Conservation (phyloP, 2,329 filamentous ascomycete genomes). For the Cladophialophora chaetospira region DNA sequence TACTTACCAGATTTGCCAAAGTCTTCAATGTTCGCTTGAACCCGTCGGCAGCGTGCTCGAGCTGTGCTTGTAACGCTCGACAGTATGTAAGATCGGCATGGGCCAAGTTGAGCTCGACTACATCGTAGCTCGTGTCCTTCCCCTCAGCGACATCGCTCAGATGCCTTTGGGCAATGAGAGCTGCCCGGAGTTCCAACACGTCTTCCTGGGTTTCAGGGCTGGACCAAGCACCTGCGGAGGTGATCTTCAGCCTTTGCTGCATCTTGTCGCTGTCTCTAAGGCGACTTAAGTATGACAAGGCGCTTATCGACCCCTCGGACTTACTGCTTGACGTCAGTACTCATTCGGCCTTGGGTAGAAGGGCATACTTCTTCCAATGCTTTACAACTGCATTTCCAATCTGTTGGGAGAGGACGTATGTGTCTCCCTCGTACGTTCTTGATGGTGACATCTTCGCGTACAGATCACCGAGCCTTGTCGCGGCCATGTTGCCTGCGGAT, state of each 20-base stretch:
- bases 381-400: conserved; percentile 20
- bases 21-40: conserved; percentile 16
- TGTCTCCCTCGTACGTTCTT: conserved; percentile 16
- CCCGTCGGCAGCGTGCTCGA: conserved; percentile 7
- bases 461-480: conserved; percentile 3
- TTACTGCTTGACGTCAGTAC: conserved; percentile 7
- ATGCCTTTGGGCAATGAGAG: conserved; percentile 26
- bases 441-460: conserved; percentile 14
- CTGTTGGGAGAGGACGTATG: conserved; percentile 16
- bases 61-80: conserved; percentile 26
- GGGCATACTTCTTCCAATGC: conserved; percentile 24
- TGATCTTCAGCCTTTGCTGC: conserved; percentile 5
- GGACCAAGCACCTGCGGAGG: conserved; percentile 25
- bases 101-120: conserved; percentile 32
- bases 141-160: conserved; percentile 26
- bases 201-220: conserved; percentile 24
- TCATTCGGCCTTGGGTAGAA: neutral
- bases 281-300: conserved; percentile 28
- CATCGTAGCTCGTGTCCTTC: conserved; percentile 32
- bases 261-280: conserved; percentile 16
- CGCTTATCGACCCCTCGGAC: conserved; percentile 26
- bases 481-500: conserved; percentile 8
- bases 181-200: conserved; percentile 29
- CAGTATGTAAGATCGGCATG: conserved; percentile 34
- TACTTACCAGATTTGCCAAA: conserved; percentile 29